phyloP scores from a whole-genome alignment of 495 filamentous ascomycete species.

The Cenococcum geophilum region DNA sequence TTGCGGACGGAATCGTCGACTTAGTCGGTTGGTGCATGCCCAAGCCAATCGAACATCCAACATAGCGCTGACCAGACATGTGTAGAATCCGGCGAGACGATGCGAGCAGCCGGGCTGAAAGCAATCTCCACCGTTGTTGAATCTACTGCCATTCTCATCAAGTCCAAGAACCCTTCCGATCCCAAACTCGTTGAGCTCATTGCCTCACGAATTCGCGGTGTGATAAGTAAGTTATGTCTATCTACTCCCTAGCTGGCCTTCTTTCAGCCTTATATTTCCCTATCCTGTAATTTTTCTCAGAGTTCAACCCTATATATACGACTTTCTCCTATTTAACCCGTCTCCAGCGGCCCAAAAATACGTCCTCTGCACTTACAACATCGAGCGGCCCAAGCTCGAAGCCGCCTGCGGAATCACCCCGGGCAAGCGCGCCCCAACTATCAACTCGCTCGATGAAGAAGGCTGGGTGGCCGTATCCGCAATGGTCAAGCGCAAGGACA shows the following conservation, averaged over 20 bases:
- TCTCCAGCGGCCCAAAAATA: conserved; percentile 77
- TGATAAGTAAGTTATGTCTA: conserved; percentile 62
- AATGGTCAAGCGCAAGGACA: conserved; percentile 89
- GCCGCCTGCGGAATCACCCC: conserved; percentile 76
- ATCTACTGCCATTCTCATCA: conserved; percentile 82
- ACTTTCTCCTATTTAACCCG: conserved; percentile 10
- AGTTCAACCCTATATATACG: neutral
- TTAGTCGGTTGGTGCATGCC: conserved; percentile 65
- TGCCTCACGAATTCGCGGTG: conserved; percentile 74
- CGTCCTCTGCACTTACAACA: conserved; percentile 95
- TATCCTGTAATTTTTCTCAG: neutral
- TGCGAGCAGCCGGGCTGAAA: conserved; percentile 94
- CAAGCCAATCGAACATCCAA: too few species aligned
- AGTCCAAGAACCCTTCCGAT: conserved; percentile 80
- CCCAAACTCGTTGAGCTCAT: conserved; percentile 72
- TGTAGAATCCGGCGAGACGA: conserved; percentile 93
- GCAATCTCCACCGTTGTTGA: conserved; percentile 89
- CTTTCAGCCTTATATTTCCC: neutral
- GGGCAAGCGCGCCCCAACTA: conserved; percentile 87
- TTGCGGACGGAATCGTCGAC: conserved; percentile 95
- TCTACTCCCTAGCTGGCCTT: neutral
- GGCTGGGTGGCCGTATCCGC: conserved; percentile 88
- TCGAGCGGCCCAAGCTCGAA: conserved; percentile 59
- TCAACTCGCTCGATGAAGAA: conserved; percentile 78
- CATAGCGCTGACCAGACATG: neutral